phyloP scores from a whole-genome alignment of 2,329 filamentous ascomycete genomes.

The Penicillium sp. region DNA sequence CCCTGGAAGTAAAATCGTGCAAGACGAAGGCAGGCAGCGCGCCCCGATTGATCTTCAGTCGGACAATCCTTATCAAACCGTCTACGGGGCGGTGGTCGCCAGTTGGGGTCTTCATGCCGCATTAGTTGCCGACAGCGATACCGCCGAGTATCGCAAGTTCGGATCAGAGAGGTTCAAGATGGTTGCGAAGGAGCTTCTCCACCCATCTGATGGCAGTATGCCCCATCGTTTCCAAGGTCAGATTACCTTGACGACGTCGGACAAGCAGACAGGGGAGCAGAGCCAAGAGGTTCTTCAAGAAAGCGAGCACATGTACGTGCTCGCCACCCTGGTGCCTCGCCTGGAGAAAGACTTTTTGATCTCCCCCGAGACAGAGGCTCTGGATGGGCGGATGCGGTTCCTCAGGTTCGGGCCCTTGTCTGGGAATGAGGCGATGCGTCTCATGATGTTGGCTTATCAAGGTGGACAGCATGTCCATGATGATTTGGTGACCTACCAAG shows the following conservation, averaged over 20 bases:
- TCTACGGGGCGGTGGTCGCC: conserved; percentile 78
- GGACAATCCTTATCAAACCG: conserved; percentile 35
- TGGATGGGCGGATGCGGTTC: conserved; percentile 71
- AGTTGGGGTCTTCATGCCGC: conserved; percentile 90
- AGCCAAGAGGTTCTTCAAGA: conserved; percentile 39
- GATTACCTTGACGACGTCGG: conserved; percentile 47
- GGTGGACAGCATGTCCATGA: conserved; percentile 58
- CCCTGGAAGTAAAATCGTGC: conserved; percentile 51
- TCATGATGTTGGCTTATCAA: conserved; percentile 69
- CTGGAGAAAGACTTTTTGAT: conserved; percentile 82
- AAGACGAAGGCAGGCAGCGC: conserved; percentile 49
- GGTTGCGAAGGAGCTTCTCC: conserved; percentile 76
- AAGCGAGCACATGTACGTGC: conserved; percentile 70
- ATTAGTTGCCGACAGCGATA: conserved; percentile 89
- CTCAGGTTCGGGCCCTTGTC: conserved; percentile 72
- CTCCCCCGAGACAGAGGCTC: conserved; percentile 68
- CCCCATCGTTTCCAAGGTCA: conserved; percentile 60
- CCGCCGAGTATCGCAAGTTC: conserved; percentile 73
- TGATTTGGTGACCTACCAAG: conserved; percentile 67
- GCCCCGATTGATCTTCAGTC: conserved; percentile 20
- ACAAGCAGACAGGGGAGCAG: conserved; percentile 18
- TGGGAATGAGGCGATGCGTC: conserved; percentile 68
- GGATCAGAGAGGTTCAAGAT: conserved; percentile 80
- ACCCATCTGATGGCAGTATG: conserved; percentile 52
- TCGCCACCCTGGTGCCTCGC: conserved; percentile 75